Evolutionary conservation across 208 protist genomes (phyloP).

Genomic region (Zelonia costaricensis): DNA sequence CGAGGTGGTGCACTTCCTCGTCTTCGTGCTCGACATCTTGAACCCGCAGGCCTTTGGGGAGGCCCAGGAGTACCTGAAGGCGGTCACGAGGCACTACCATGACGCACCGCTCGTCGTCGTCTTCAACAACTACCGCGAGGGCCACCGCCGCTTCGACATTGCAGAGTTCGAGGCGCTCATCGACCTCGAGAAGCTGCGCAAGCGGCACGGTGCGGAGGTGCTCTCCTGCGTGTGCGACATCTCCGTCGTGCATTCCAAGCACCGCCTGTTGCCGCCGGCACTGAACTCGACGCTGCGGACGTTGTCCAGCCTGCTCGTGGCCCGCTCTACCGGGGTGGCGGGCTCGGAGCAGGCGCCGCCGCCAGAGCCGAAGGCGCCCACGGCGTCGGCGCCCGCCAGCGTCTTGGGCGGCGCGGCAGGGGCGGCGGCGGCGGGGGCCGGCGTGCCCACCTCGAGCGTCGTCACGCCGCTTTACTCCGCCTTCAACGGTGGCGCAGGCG

Average conservation of each 20-base stretch:
- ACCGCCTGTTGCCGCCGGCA: conserved; percentile 36
- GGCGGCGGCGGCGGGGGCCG: conserved; percentile 9
- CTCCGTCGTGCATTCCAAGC: conserved; percentile 57
- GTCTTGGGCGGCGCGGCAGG: conserved; percentile 6
- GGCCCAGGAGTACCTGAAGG: conserved; percentile 58
- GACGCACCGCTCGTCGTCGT: conserved; percentile 65
- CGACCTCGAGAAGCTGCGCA: conserved; percentile 50
- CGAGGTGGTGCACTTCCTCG: conserved; percentile 66
- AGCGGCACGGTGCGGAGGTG: conserved; percentile 34
- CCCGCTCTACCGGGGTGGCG: conserved; percentile 1
- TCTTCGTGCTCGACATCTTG: conserved; percentile 79
- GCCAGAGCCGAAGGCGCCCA: conserved; percentile 23
- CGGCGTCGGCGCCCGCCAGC: neutral
- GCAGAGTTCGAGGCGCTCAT: conserved; percentile 39
- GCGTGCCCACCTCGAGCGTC: neutral
- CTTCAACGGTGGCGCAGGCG: neutral
- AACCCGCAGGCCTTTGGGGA: conserved; percentile 42
- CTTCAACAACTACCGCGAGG: conserved; percentile 82
- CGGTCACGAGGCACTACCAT: conserved; percentile 51
- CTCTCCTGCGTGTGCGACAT: conserved; percentile 76
- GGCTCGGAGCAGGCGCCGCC: conserved; percentile 1
- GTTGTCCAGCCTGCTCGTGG: conserved; percentile 48
- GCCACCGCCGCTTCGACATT: conserved; percentile 35
- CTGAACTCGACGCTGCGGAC: conserved; percentile 43
- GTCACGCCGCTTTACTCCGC: neutral